phyloP scores from a whole-genome alignment of 2,329 filamentous ascomycete species.

The Ophiostoma sp. region DNA sequence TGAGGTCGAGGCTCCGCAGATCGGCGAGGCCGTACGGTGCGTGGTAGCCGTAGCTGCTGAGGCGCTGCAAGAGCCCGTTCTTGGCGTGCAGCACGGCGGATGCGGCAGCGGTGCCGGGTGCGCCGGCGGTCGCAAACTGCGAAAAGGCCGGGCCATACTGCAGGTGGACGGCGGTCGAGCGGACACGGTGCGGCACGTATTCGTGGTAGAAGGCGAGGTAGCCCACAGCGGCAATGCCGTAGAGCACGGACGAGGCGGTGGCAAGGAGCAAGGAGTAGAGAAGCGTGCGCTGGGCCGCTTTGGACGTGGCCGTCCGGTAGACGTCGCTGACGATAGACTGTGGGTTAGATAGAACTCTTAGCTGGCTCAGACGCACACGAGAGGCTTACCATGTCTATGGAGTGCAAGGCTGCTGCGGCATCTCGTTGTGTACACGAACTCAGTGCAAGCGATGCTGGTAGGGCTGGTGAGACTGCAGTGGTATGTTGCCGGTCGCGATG shows the following conservation, averaged over 20 bases:
- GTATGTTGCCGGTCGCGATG: background rate
- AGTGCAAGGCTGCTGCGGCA: too few relatives aligned
- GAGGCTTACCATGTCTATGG: too few relatives aligned
- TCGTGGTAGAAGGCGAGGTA: conserved; percentile 52
- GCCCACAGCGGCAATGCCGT: conserved; percentile 44
- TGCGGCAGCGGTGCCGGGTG: background rate
- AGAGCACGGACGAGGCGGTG: conserved; percentile 40
- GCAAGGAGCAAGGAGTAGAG: conserved; percentile 45
- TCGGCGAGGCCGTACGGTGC: conserved; percentile 46
- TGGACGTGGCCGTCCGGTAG: conserved; percentile 43
- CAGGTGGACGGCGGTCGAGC: conserved; percentile 48
- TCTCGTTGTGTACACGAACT: too few relatives aligned
- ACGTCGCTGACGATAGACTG: conserved; percentile 21
- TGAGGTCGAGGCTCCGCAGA: conserved; percentile 48
- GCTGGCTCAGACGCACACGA: too few relatives aligned
- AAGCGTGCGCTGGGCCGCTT: conserved; percentile 45
- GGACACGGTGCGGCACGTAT: conserved; percentile 51
- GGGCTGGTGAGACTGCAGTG: background rate
- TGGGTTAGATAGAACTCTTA: background rate
- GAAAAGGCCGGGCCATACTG: conserved; percentile 47
- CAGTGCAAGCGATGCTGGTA: too few relatives aligned
- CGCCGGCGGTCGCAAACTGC: background rate
- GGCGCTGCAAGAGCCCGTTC: background rate
- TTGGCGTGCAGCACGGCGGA: background rate
- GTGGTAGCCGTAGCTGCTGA: conserved; percentile 37